Percentiles rank a stretch among this genome's conserved stretches.
These are phyloP conservation scores for Colletotrichum sp. DNA, from an alignment of 2,329 filamentous ascomycete species.

Conservation along the genomic window DNA sequence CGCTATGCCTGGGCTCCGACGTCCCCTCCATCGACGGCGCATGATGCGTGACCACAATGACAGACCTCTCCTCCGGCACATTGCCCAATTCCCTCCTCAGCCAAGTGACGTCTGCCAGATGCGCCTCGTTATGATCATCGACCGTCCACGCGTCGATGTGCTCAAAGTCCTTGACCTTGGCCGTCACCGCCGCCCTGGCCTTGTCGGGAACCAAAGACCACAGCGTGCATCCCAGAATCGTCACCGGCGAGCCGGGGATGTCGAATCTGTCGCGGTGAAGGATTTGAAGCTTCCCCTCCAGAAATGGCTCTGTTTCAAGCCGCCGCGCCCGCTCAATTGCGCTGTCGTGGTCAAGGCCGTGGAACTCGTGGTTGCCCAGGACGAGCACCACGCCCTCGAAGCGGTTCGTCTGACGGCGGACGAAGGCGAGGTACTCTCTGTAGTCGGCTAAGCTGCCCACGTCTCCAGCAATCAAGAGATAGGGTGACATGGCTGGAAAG, in stretches of 20 bases:
- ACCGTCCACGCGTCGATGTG: constrained; percentile 58
- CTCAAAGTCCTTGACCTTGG: constrained; percentile 57
- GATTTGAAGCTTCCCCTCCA: constrained; percentile 44
- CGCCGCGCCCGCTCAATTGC: constrained; percentile 40
- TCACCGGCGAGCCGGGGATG: constrained; percentile 43
- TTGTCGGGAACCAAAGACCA: constrained; percentile 55
- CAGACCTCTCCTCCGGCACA: constrained; percentile 16
- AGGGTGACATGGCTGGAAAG: constrained; percentile 43
- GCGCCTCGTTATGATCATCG: constrained; percentile 50
- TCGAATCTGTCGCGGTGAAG: constrained; percentile 48
- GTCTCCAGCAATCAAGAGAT: constrained; percentile 54
- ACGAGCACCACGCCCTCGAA: constrained; percentile 51
- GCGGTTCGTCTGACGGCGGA: constrained; percentile 41
- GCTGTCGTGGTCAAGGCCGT: constrained; percentile 42
- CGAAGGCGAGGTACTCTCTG: constrained; percentile 47
- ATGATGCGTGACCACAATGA: constrained; percentile 63
- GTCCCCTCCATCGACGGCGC: constrained; percentile 55
- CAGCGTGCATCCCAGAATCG: constrained; percentile 61
- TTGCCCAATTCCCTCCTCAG: constrained; percentile 29
- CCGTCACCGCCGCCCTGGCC: constrained; percentile 40
- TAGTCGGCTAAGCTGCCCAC: constrained; percentile 54
- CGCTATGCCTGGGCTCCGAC: constrained; percentile 51
- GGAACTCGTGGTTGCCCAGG: constrained; percentile 61
- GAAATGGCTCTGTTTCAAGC: constrained; percentile 40
- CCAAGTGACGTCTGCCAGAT: constrained; percentile 56